phyloP scores from a whole-genome alignment of 495 filamentous ascomycete species.

The Pyronema domesticum region DNA sequence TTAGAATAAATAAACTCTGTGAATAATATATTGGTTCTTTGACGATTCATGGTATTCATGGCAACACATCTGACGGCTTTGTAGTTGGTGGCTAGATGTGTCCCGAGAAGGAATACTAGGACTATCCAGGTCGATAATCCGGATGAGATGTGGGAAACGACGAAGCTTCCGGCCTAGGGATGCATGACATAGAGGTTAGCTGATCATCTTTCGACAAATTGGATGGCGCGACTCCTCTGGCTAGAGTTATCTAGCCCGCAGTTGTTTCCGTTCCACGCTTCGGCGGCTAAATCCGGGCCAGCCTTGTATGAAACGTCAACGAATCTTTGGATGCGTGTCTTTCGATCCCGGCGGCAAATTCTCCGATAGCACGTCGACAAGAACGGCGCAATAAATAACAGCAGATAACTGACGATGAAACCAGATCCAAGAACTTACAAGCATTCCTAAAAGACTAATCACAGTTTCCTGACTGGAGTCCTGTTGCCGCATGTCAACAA shows the following conservation, averaged over 20 bases:
- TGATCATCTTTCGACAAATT: background rate
- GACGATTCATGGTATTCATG: constrained; percentile 73
- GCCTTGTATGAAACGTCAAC: background rate
- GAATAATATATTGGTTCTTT: constrained; percentile 67
- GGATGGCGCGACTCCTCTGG: background rate
- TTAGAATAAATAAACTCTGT: constrained; percentile 38
- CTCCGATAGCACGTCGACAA: background rate
- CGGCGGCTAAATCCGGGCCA: background rate
- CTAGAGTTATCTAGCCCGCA: background rate
- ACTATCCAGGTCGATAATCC: constrained; percentile 56
- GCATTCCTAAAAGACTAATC: constrained; percentile 77
- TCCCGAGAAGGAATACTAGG: constrained; percentile 48
- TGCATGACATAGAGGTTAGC: background rate
- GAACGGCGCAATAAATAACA: background rate
- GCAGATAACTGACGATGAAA: background rate
- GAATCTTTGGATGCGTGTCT: background rate
- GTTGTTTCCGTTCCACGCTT: background rate
- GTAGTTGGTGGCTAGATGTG: constrained; percentile 73
- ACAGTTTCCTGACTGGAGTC: constrained; percentile 94
- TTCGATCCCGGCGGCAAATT: background rate
- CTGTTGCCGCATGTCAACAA: constrained; percentile 34
- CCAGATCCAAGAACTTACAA: constrained; percentile 33
- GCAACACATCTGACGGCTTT: constrained; percentile 64
- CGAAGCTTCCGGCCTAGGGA: constrained; percentile 50
- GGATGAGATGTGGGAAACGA: constrained; percentile 57